Evolutionary conservation across 75 land plant genomes (phyloP), one percentile per base, ranked within the genome.

Genomic region (Pinus tabuliformis): DNA sequence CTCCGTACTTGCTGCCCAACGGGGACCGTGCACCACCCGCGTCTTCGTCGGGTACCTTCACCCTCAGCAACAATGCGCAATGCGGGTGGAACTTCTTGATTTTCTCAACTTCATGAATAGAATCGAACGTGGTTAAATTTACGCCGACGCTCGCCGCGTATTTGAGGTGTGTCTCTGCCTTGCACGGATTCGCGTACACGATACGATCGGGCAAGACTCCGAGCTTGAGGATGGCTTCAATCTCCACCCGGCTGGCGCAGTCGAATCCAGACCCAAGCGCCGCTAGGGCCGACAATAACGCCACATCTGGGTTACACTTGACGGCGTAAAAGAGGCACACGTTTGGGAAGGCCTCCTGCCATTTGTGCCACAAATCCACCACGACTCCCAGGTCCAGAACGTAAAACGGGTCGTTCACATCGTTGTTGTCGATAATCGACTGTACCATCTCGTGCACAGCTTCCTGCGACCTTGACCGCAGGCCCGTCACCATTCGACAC

Each of bases 151-250:
- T 66, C 6, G 84, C 87, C 3, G 90, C 82, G 37, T 85, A 81
- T 33, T 26, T 37, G 70, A 88, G 78, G 33, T 88, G 90, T 14
- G 83, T 60, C 59, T 80, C 54, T 30, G 30, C 30, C 79, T 88
- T 88, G 80, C 90, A 88, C 0, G 90, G 87, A 49, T 88, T 88
- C 9, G 90, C 87, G 30, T 75, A 88, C 0, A 88, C 60, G 39
- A 88, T 85, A 5, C 80, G 76, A 22, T 74, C 79, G 2, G 80
- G 56, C 17, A 45, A 15, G 2, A 82, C 82, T 4, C 87, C 82
- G 20, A 88, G 79, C 24, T 58, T 72, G 21, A 79, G 36, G 15
- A 85, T 87, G 16, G 79, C 58, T 3, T 85, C 76, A 6, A 88
- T 84, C 78, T 88, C 87, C 0, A 80, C 80, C 17, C 77, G 81